Conservation (phyloP, 768 basidiomycete genomes). For the Neoboletus subvelutipes region DNA sequence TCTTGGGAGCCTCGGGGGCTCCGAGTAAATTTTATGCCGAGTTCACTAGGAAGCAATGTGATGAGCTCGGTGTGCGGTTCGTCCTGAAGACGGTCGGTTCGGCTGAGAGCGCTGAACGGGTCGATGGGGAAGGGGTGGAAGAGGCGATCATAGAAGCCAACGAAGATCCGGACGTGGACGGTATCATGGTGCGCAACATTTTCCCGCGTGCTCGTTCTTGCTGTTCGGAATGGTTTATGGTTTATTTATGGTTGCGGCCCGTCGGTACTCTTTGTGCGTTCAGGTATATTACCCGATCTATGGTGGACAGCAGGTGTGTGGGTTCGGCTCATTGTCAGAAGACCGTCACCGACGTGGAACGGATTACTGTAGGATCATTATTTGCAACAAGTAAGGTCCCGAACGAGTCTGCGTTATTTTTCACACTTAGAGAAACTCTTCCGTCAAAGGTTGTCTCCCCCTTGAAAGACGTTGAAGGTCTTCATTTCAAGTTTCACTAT, state of each 20-base stretch:
- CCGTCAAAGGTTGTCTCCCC: conserved; percentile 79
- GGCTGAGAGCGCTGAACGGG: conserved; percentile 40
- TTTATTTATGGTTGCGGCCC: neutral
- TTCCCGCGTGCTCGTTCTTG: neutral
- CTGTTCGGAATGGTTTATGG: neutral
- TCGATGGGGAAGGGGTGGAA: conserved; percentile 88
- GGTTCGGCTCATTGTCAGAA: neutral
- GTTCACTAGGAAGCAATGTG: conserved; percentile 90
- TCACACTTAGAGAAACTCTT: neutral
- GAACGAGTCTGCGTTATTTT: neutral
- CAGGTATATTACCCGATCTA: conserved; percentile 98
- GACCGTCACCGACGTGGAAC: conserved; percentile 2
- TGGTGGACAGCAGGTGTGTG: conserved; percentile 76
- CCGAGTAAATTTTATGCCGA: conserved; percentile 84
- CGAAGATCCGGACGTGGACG: conserved; percentile 78
- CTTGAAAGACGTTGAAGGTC: conserved; percentile 95
- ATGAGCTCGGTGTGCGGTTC: conserved; percentile 84
- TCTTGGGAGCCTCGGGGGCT: conserved; percentile 79
- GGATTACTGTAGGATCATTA: conserved; percentile 75
- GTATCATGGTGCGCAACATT: conserved; percentile 81
- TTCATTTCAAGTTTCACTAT: conserved; percentile 94
- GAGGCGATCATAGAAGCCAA: conserved; percentile 96
- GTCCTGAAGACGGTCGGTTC: conserved; percentile 65
- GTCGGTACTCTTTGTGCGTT: neutral
- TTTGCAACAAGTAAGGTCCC: conserved; percentile 73